Conservation (phyloP, 2,329 filamentous ascomycete species). For the Trichophyton verrucosum region DNA sequence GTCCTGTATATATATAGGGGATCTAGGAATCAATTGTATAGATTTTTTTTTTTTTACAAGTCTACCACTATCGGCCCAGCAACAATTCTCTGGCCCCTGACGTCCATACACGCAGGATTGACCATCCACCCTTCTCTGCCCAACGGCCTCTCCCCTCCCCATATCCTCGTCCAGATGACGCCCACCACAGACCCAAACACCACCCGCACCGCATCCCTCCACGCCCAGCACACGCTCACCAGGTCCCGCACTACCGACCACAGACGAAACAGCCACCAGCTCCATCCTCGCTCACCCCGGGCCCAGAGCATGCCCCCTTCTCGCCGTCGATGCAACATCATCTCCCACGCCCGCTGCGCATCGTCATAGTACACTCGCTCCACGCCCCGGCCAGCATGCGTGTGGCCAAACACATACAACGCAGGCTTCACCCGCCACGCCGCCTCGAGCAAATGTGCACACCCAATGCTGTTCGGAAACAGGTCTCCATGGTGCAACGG, state of each 20-base stretch:
- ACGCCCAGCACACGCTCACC: constrained; percentile 22
- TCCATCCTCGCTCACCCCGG: constrained; percentile 6
- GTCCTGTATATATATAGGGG: not conserved
- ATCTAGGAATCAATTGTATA: not conserved
- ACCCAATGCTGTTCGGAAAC: constrained; percentile 51
- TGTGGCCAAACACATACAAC: constrained; percentile 75
- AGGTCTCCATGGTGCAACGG: constrained; percentile 57
- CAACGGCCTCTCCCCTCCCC: constrained; percentile 37
- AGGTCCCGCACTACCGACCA: constrained; percentile 5
- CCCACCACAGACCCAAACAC: constrained; percentile 40
- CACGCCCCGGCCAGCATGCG: constrained; percentile 62
- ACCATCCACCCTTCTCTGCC: constrained; percentile 39
- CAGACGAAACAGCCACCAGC: constrained; percentile 10
- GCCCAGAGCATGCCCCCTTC: constrained; percentile 17
- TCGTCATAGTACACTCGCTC: constrained; percentile 64
- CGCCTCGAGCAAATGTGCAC: constrained; percentile 57
- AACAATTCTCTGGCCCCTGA: constrained; percentile 24
- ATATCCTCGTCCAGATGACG: constrained; percentile 49
- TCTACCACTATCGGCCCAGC: constrained; percentile 18
- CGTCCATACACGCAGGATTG: constrained; percentile 44
- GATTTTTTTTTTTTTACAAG: not conserved
- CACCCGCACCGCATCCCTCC: constrained; percentile 40
- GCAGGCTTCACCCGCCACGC: constrained; percentile 60
- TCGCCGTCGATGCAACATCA: constrained; percentile 38
- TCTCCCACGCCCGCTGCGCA: constrained; percentile 58